Evolutionary conservation across 2,329 filamentous ascomycete species (phyloP).

Genomic region (Talaromyces sp.): DNA sequence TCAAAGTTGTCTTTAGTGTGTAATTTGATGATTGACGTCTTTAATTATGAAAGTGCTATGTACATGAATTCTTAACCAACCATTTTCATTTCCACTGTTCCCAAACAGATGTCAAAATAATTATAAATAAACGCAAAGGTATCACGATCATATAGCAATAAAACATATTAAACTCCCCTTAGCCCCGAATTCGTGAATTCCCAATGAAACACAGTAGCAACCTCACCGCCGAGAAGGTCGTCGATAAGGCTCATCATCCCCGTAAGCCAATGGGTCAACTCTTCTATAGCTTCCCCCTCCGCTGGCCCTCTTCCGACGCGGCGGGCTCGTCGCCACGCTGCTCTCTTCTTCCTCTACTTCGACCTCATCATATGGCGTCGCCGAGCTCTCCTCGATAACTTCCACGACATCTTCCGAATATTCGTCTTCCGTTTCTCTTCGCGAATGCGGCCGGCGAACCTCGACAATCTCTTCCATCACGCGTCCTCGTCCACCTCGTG

Average conservation of each 20-base stretch:
- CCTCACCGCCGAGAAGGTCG: constrained; percentile 2
- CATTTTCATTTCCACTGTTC: not conserved
- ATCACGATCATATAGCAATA: not conserved
- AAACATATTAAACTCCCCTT: not conserved
- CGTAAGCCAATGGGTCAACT: constrained; percentile 10
- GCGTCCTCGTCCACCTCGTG: constrained; percentile 19
- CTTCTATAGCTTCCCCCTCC: constrained; percentile 8
- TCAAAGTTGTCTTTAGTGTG: constrained; percentile 15
- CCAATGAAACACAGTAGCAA: not conserved
- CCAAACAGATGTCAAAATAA: not conserved
- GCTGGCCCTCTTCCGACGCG: constrained; percentile 7
- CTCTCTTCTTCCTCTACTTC: constrained; percentile 30
- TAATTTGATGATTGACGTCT: not conserved
- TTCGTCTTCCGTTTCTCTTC: constrained; percentile 13
- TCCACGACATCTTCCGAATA: constrained; percentile 49
- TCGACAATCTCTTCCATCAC: constrained; percentile 19
- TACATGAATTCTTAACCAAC: not conserved
- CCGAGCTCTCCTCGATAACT: constrained; percentile 52
- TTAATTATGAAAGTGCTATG: too few species aligned
- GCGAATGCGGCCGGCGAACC: constrained; percentile 28
- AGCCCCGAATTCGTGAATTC: not conserved
- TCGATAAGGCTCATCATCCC: constrained; percentile 6
- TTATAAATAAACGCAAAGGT: not conserved
- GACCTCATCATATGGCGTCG: constrained; percentile 19
- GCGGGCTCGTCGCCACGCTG: constrained; percentile 26